These are phyloP conservation scores for Gossypium stocksii DNA, from an alignment of 345 rosid genomes.

Conservation along the genomic window DNA sequence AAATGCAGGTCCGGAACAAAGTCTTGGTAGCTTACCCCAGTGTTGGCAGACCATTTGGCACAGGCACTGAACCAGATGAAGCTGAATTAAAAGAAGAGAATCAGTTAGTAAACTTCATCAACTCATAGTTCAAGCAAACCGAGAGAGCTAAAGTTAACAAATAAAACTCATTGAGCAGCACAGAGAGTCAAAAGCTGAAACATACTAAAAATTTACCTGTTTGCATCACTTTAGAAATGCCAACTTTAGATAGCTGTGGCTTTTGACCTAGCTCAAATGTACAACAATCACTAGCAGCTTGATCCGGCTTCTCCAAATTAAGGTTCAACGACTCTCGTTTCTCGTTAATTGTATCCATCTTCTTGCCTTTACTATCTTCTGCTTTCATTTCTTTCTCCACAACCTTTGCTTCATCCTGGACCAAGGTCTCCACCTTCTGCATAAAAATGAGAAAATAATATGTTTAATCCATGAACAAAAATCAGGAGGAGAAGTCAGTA, in stretches of 20 bases:
- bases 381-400: constrained; percentile 20
- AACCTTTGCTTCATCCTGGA: constrained; percentile 19
- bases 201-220: constrained; percentile 28
- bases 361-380: constrained; percentile 17
- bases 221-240: constrained; percentile 21
- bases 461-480: not conserved
- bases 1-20: constrained; percentile 6
- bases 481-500: not conserved
- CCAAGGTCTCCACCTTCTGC: constrained; percentile 22
- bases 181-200: not conserved
- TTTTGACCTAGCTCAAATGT: constrained; percentile 23
- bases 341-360: constrained; percentile 12
- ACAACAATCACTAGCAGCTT: constrained; percentile 23
- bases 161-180: not conserved
- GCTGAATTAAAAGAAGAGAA: constrained; percentile 25
- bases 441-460: not conserved
- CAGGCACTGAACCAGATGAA: constrained; percentile 34
- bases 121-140: not conserved
- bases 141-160: not conserved
- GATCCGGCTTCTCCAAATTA: constrained; percentile 36
- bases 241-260: constrained; percentile 23
- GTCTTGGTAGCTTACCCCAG: constrained; percentile 33
- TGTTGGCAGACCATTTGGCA: constrained; percentile 32
- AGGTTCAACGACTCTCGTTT: constrained; percentile 28
- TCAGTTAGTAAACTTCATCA: constrained; percentile 5